Evolutionary conservation across 257 asterid genomes (phyloP).

Genomic region (Solanum virginianum): DNA sequence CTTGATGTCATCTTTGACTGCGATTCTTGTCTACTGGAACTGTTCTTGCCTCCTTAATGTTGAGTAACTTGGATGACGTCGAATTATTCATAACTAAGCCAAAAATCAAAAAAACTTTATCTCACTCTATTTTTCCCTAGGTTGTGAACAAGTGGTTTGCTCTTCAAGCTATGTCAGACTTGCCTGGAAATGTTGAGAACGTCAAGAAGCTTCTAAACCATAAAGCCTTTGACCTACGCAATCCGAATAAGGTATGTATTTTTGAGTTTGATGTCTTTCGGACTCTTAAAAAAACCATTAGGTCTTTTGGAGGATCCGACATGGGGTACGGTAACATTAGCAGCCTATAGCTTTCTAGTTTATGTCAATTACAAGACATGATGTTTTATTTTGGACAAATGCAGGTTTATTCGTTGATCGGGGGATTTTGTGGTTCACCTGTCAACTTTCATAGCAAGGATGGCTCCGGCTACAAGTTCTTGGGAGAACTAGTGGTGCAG

Average conservation of each 20-base stretch:
- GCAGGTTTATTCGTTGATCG: conserved; percentile 64
- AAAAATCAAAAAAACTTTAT: not conserved
- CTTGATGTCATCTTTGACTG: not conserved
- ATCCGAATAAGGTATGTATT: conserved; percentile 62
- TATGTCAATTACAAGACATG: not conserved
- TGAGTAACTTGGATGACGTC: not conserved
- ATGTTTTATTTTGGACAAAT: not conserved
- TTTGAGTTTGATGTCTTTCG: not conserved
- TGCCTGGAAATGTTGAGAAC: conserved; percentile 69
- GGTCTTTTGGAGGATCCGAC: not conserved
- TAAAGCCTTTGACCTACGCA: conserved; percentile 70
- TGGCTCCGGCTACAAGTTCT: conserved; percentile 68
- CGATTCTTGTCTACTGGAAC: not conserved
- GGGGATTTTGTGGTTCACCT: conserved; percentile 70
- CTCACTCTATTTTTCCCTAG: conserved; percentile 10
- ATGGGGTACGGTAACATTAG: not conserved
- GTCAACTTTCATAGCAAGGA: conserved; percentile 64
- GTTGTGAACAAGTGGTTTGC: conserved; percentile 70
- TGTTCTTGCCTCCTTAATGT: not conserved
- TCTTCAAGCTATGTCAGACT: conserved; percentile 61
- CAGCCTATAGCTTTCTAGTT: not conserved
- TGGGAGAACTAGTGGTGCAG: conserved; percentile 65
- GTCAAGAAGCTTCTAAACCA: conserved; percentile 59
- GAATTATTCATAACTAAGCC: not conserved
- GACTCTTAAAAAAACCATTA: not conserved